These are phyloP conservation scores for Podaxis pistillaris DNA, from an alignment of 768 basidiomycete genomes.

Conservation along the genomic window DNA sequence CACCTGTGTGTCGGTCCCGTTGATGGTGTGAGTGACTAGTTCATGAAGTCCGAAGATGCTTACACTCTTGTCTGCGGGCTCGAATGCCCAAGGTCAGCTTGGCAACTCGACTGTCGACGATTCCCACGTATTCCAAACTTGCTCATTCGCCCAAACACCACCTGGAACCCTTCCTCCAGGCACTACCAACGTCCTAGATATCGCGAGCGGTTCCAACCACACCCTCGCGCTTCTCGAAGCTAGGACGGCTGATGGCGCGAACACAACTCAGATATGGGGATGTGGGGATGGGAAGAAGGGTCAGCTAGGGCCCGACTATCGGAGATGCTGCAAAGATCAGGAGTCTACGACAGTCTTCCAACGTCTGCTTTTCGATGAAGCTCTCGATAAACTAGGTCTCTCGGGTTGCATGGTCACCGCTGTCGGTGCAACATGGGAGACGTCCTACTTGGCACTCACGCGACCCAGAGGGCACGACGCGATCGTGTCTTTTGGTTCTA, in stretches of 20 bases:
- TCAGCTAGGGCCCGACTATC: constrained; percentile 61
- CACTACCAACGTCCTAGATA: constrained; percentile 36
- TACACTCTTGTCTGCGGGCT: constrained; percentile 39
- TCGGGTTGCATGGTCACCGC: constrained; percentile 41
- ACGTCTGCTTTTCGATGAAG: constrained; percentile 37
- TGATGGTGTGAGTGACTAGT: background rate
- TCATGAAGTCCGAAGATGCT: constrained; percentile 13
- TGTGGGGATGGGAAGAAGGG: constrained; percentile 70
- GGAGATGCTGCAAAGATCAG: constrained; percentile 16
- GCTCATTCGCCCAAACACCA: constrained; percentile 33
- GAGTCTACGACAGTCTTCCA: constrained; percentile 39
- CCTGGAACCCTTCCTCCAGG: constrained; percentile 29
- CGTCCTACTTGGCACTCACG: constrained; percentile 69
- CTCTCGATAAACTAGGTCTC: constrained; percentile 33
- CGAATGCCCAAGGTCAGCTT: constrained; percentile 55
- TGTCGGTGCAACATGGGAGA: constrained; percentile 81
- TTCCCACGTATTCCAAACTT: constrained; percentile 38
- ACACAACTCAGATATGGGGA: constrained; percentile 56
- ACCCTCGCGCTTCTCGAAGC: constrained; percentile 62
- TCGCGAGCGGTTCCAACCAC: constrained; percentile 80
- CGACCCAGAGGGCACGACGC: constrained; percentile 40
- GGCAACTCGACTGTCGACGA: constrained; percentile 46
- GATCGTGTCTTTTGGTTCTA: constrained; percentile 76
- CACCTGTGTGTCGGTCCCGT: background rate
- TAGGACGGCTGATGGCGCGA: constrained; percentile 18